Base-by-base conservation (phyloP, 345 rosid genomes). In the Populus pruinosa region DNA sequence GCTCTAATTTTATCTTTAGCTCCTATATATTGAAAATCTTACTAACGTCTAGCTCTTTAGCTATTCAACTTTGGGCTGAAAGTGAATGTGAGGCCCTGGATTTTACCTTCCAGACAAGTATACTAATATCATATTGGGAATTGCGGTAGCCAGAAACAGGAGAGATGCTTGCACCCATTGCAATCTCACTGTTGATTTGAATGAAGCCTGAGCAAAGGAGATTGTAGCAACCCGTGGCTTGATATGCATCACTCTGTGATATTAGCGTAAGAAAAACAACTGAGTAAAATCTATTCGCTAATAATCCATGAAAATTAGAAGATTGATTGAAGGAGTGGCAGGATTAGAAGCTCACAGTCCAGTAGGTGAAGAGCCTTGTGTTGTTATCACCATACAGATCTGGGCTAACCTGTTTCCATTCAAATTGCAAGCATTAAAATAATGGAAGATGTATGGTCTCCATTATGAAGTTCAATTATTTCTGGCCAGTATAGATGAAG, bases 301-400 rank as follows among this genome's bases (percentile, higher is more conserved):
- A 31, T 11, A 76, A 29, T 16, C 12, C 43, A 62, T 38, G 11
- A 43, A 59, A 44, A 18, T 33, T 70, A 10, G 2, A 62, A 23
- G 12, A 8, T 33, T 6, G 38, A 75, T 21, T 44, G 29, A 67
- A 31, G 8, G 14, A 33, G 35, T 27, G 69, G 13, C 55, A 49
- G 66, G 56, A 59, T 20, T 29, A 25, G 79, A 79, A 70, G 81
- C 91, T 90, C 86, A 96, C 99, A 80, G 99, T 96, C 99, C 99
- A 96, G 86, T 96, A 96, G 64, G 97, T 93, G 93, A 96, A 96
- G 78, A 96, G 97, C 78, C 99, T 91, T 55, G 99, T 96, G 80
- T 96, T 96, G 87, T 96, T 96, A 86, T 96, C 99, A 64, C 99
- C 99, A 80, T 96, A 96, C 2, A 96, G 93, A 92, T 96, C 99